Conservation (phyloP, 176 grass and related monocot species). For the Avena insularis region DNA sequence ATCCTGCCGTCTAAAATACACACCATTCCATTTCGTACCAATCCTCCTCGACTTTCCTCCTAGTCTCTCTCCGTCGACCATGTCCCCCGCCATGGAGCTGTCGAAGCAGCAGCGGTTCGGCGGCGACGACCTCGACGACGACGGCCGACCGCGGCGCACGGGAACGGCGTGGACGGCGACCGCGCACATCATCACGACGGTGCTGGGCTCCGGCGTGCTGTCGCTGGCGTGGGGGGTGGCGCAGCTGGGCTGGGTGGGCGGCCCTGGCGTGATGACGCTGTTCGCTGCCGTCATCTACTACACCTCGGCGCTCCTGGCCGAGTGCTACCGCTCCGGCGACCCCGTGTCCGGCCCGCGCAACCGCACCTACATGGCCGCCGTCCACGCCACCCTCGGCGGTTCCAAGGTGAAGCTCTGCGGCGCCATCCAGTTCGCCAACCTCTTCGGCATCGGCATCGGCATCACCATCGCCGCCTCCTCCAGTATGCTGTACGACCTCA, state of each 20-base stretch:
- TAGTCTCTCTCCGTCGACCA: background rate
- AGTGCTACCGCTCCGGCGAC: conserved; percentile 83
- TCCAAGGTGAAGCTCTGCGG: too few species aligned
- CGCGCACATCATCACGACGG: conserved; percentile 79
- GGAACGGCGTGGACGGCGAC: conserved; percentile 77
- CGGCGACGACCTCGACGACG: conserved; percentile 55
- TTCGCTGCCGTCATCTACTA: conserved; percentile 79
- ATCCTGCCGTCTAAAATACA: background rate
- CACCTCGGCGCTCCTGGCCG: conserved; percentile 69
- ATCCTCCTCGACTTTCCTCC: background rate
- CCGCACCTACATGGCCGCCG: conserved; percentile 32
- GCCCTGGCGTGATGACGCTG: conserved; percentile 59
- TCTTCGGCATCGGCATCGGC: too few species aligned
- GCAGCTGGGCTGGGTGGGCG: conserved; percentile 76
- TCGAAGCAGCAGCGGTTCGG: background rate
- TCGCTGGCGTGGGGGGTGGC: conserved; percentile 87
- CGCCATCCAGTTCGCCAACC: too few species aligned
- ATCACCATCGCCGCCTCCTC: too few species aligned
- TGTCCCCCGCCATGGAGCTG: background rate
- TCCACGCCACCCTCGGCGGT: too few species aligned
- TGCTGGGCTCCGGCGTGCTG: conserved; percentile 79
- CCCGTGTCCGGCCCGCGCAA: conserved; percentile 56
- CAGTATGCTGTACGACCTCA: too few species aligned
- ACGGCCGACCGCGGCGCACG: conserved; percentile 48
- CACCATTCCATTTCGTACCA: background rate